Percentiles rank a stretch among this genome's conserved stretches.
Evolutionary conservation across 495 filamentous ascomycete genomes (phyloP).

Genomic region (Daldinia bambusicola): DNA sequence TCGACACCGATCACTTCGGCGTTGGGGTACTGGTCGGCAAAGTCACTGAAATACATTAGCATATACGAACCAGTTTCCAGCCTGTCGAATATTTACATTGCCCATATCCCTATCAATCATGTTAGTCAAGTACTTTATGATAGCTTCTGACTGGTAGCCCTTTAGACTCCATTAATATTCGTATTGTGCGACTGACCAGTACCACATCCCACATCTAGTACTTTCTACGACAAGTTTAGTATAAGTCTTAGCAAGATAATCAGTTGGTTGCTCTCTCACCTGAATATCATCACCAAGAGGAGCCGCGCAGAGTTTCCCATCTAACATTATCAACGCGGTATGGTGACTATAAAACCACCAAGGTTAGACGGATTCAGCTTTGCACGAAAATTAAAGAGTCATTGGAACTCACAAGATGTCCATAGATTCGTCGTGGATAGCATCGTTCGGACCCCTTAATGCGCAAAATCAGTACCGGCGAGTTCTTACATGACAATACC

Average conservation of each 20-base stretch:
- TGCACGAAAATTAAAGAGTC: not conserved
- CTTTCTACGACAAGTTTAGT: slow-evolving; percentile 39
- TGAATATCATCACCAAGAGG: slow-evolving; percentile 45
- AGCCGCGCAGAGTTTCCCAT: slow-evolving; percentile 58
- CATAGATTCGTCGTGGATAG: slow-evolving; percentile 49
- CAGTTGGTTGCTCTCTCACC: slow-evolving; percentile 24
- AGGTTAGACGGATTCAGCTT: not conserved
- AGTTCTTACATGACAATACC: not conserved
- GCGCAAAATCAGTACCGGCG: slow-evolving; percentile 8
- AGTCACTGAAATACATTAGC: slow-evolving; percentile 56
- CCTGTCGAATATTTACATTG: slow-evolving; percentile 44
- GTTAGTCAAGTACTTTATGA: not conserved
- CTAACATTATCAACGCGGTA: slow-evolving; percentile 45
- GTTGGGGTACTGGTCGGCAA: slow-evolving; percentile 65
- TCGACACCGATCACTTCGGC: slow-evolving; percentile 67
- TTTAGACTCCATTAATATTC: not conserved
- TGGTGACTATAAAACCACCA: slow-evolving; percentile 45
- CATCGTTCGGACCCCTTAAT: slow-evolving; percentile 52
- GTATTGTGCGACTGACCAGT: slow-evolving; percentile 43
- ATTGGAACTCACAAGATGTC: slow-evolving; percentile 48
- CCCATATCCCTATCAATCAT: slow-evolving; percentile 50
- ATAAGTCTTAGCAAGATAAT: no score
- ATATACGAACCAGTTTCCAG: not conserved
- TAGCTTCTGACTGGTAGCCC: not conserved
- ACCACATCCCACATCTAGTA: slow-evolving; percentile 53